Percentiles rank a stretch among this genome's conserved stretches.
Evolutionary conservation across 1,284 basidiomycete genomes (phyloP).

Genomic region (Flammula alnicola): DNA sequence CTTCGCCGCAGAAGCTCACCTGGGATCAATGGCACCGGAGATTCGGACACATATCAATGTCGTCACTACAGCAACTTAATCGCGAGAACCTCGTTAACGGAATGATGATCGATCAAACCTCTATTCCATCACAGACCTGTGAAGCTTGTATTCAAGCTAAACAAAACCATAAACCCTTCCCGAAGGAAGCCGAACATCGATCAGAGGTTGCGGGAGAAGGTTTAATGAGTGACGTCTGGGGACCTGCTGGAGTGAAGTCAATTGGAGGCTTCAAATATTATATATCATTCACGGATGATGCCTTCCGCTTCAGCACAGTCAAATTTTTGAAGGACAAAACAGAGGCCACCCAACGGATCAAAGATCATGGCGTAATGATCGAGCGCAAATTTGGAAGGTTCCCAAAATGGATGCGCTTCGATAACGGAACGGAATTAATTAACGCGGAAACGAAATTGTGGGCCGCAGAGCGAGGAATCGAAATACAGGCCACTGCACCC

Average conservation of each 20-base stretch:
- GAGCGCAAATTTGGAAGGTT: constrained; percentile 18
- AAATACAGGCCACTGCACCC: constrained; percentile 31
- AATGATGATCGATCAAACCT: constrained; percentile 22
- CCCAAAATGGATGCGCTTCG: constrained; percentile 22
- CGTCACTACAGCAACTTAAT: constrained; percentile 16
- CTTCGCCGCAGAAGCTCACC: constrained; percentile 9
- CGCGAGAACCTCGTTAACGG: constrained; percentile 22
- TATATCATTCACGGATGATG: constrained; percentile 32
- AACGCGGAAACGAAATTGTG: constrained; percentile 21
- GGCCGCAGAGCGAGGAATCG: constrained; percentile 24
- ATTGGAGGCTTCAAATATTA: constrained; percentile 32
- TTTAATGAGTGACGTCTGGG: constrained; percentile 36
- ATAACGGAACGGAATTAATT: constrained; percentile 29
- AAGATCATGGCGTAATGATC: constrained; percentile 21
- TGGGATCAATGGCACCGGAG: constrained; percentile 30
- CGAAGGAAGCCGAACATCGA: constrained; percentile 25
- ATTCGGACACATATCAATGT: constrained; percentile 27
- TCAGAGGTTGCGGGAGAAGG: constrained; percentile 29
- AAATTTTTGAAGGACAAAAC: constrained; percentile 29
- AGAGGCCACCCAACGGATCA: constrained; percentile 28
- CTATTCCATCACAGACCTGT: constrained; percentile 30
- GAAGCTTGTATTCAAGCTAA: constrained; percentile 40
- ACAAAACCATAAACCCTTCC: constrained; percentile 32
- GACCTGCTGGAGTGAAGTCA: constrained; percentile 28
- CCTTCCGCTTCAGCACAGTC: constrained; percentile 15